Conservation (phyloP, 176 grass and related monocot species). For the Juncus effusus region DNA sequence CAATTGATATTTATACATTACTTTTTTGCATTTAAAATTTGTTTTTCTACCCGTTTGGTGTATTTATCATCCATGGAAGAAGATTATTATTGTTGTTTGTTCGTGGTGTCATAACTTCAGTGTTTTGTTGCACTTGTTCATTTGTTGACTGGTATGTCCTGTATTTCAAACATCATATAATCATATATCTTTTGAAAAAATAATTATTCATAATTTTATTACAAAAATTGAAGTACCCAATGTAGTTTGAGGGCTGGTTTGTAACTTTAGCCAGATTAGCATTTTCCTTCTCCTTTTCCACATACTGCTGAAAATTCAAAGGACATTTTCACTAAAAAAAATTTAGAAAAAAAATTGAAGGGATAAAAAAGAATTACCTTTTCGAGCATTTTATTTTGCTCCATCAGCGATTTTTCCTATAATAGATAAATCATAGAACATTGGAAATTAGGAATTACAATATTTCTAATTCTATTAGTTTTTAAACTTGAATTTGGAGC, state of each 20-base stretch:
- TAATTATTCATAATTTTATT: too few species aligned
- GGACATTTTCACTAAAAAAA: too few species aligned
- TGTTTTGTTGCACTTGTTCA: background rate
- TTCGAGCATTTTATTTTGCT: slow-evolving; percentile 19
- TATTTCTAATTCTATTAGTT: too few species aligned
- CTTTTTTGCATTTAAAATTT: too few species aligned
- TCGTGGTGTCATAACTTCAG: background rate
- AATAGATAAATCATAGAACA: background rate
- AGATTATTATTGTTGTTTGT: slow-evolving; percentile 4
- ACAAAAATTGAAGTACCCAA: too few species aligned
- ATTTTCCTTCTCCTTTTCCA: slow-evolving; percentile 17
- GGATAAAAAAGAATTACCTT: slow-evolving; percentile 12
- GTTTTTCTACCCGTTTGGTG: slow-evolving; percentile 10
- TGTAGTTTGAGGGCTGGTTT: slow-evolving; percentile 13
- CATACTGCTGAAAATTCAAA: slow-evolving; percentile 15
- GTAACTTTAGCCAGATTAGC: background rate
- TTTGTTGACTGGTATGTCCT: background rate
- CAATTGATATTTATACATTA: too few species aligned
- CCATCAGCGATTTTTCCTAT: slow-evolving; percentile 19
- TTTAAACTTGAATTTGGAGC: too few species aligned
- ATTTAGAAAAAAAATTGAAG: background rate
- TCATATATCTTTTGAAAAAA: background rate
- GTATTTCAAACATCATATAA: background rate
- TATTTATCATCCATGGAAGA: slow-evolving; percentile 17
- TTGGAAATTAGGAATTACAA: too few species aligned